Evolutionary conservation across 495 filamentous ascomycete genomes (phyloP).

Genomic region (Pseudotulostoma volvatum): DNA sequence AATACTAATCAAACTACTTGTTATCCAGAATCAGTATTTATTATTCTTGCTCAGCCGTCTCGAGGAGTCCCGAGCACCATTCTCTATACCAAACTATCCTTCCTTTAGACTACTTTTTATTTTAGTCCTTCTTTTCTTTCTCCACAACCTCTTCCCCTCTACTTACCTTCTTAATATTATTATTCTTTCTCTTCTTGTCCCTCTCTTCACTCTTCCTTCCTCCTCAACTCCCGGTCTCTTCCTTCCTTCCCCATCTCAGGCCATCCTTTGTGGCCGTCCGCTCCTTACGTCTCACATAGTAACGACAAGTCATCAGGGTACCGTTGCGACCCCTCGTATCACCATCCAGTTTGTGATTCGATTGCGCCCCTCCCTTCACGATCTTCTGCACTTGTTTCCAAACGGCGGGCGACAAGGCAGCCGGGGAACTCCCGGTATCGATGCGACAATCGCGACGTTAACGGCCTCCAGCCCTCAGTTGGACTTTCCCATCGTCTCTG

Average conservation of each 20-base stretch:
- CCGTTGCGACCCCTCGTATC: too few species aligned
- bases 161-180: conserved; percentile 26
- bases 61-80: too few species aligned
- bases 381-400: too few species aligned
- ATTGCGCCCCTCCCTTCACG: too few species aligned
- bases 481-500: conserved; percentile 1
- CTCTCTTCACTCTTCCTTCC: conserved; percentile 16
- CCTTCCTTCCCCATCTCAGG: conserved; percentile 10
- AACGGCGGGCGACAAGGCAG: too few species aligned
- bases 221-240: conserved; percentile 4
- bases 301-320: neutral
- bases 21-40: neutral
- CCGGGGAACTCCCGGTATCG: conserved; percentile 5
- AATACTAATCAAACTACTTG: neutral
- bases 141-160: conserved; percentile 28
- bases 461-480: conserved; percentile 22
- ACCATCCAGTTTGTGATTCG: too few species aligned
- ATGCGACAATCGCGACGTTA: conserved; percentile 20
- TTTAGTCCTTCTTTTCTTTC: conserved; percentile 14
- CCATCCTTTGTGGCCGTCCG: conserved; percentile 32
- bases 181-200: conserved; percentile 24
- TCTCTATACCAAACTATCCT: too few species aligned
- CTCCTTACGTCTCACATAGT: conserved; percentile 19
- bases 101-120: too few species aligned
- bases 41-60: neutral